Base-by-base conservation (phyloP, 2,329 filamentous ascomycete species). In the Aspergillus transmontanensis region DNA sequence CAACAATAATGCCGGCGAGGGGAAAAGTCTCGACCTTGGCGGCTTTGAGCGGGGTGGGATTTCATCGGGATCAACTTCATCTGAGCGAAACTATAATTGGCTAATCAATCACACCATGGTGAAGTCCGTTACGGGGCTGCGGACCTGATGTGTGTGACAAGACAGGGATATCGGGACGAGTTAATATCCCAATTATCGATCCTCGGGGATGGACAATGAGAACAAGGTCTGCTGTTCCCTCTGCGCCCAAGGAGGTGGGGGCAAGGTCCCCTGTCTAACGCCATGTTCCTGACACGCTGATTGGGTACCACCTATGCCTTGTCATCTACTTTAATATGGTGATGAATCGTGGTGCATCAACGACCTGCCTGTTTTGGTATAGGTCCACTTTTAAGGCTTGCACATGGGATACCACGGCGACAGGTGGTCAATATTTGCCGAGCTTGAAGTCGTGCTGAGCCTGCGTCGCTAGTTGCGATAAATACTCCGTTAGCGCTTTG, bases 61-160 rank as follows among this genome's bases (percentile, higher is more conserved):
- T 21, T 6, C 30, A 34, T 54, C 28, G 11, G 51, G 36, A 4
- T 26, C 11, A 39, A 39, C 21, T 7, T 7, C 32, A 55, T 55
- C 32, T 9, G 32, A 21, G 34, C 5, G 16, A 26, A 21, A 7
- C 51, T 14, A 39, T 12, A 34, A 55, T 55, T 36, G 51, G 34
- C 32, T 19, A n/a, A 55, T 14, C n/a, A 14, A n/a, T 34, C 32
- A 55, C 51, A 34, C 56, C 11, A 19, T 30, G 36, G 55, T 57
- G 36, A 57, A 30, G 26, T 45, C 41, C 58, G 21, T 28, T 51
- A 12, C 23, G 23, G 36, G 26, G 34, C 46, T 53, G 48, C 34
- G 45, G 21, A 43, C 51, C n/a, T 21, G 9, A 55, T 39, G 51
- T 43, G 58, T 59, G 58, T 59, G 58, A 59, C 58, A 46, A 23